Evolutionary conservation across 2,329 filamentous ascomycete genomes (phyloP).

Genomic region (Rutstroemia sp.): DNA sequence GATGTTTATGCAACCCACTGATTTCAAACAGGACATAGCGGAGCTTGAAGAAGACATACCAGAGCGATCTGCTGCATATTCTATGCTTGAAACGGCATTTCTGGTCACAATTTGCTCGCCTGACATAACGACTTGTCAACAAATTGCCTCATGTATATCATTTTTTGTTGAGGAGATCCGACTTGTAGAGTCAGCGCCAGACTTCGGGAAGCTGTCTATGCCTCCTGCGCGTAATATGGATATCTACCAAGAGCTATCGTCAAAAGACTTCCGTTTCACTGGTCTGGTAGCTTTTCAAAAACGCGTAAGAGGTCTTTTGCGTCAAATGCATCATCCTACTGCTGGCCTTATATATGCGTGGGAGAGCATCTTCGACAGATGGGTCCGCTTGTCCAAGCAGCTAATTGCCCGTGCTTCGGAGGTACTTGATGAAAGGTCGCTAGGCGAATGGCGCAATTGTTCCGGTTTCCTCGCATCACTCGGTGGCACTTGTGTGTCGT

Average conservation of each 20-base stretch:
- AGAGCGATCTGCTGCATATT: conserved; percentile 45
- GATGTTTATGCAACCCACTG: too few species aligned
- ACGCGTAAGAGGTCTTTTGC: conserved; percentile 50
- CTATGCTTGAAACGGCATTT: conserved; percentile 54
- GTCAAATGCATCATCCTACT: conserved; percentile 54
- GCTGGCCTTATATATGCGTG: conserved; percentile 61
- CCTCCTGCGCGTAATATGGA: conserved; percentile 53
- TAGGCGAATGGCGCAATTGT: conserved; percentile 62
- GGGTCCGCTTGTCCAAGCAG: conserved; percentile 57
- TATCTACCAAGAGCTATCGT: conserved; percentile 54
- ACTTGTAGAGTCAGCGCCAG: conserved; percentile 44
- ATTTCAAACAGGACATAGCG: conserved; percentile 41
- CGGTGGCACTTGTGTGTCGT: conserved; percentile 57
- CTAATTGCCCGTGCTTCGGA: conserved; percentile 47
- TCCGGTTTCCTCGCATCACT: conserved; percentile 62
- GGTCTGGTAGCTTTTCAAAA: conserved; percentile 65
- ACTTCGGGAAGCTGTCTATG: conserved; percentile 42
- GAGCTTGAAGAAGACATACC: conserved; percentile 46
- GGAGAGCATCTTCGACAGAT: conserved; percentile 58
- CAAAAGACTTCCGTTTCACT: conserved; percentile 57
- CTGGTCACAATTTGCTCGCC: conserved; percentile 58
- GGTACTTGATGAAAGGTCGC: conserved; percentile 44
- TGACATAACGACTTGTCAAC: conserved; percentile 57
- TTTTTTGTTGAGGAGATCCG: conserved; percentile 55
- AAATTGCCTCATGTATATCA: conserved; percentile 54